These are phyloP conservation scores for Saccharomyces pastorianus DNA, from an alignment of 1,139 yeast species.

Conservation along the genomic window DNA sequence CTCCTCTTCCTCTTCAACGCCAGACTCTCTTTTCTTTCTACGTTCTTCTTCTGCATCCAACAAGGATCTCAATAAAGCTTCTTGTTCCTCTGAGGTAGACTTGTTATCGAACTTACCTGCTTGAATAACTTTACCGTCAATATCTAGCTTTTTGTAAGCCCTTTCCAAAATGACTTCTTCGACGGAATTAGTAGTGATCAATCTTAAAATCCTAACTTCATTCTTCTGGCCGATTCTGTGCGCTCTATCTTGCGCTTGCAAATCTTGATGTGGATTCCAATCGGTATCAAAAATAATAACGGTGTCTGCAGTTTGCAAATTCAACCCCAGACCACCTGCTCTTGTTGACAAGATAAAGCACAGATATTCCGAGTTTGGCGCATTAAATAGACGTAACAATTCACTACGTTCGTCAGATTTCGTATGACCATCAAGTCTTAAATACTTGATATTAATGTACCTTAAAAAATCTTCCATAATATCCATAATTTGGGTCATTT, in stretches of 20 bases:
- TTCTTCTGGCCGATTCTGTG: constrained; percentile 87
- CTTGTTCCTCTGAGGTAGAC: constrained; percentile 77
- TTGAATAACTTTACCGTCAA: constrained; percentile 82
- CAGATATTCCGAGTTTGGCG: constrained; percentile 62
- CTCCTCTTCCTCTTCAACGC: constrained; percentile 41
- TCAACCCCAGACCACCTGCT: constrained; percentile 85
- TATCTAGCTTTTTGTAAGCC: constrained; percentile 75
- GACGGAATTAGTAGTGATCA: constrained; percentile 73
- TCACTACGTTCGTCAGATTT: constrained; percentile 75
- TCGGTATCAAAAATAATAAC: constrained; percentile 83
- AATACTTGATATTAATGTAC: constrained; percentile 53
- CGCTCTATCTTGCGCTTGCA: constrained; percentile 87
- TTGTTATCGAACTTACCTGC: constrained; percentile 83
- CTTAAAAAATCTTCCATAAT: constrained; percentile 80
- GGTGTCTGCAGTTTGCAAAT: constrained; percentile 81
- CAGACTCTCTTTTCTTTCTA: constrained; percentile 38
- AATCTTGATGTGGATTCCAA: constrained; percentile 91
- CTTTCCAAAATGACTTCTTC: constrained; percentile 77
- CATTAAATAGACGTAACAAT: constrained; percentile 63
- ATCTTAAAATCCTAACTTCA: constrained; percentile 71
- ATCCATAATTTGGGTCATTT: constrained; percentile 85
- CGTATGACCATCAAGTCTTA: constrained; percentile 76
- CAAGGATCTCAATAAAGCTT: constrained; percentile 61
- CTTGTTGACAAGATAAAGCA: constrained; percentile 75
- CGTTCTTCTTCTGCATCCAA: constrained; percentile 65